These are phyloP conservation scores for Aschersonia sp. DNA, from an alignment of 2,329 filamentous ascomycete genomes.

Conservation along the genomic window DNA sequence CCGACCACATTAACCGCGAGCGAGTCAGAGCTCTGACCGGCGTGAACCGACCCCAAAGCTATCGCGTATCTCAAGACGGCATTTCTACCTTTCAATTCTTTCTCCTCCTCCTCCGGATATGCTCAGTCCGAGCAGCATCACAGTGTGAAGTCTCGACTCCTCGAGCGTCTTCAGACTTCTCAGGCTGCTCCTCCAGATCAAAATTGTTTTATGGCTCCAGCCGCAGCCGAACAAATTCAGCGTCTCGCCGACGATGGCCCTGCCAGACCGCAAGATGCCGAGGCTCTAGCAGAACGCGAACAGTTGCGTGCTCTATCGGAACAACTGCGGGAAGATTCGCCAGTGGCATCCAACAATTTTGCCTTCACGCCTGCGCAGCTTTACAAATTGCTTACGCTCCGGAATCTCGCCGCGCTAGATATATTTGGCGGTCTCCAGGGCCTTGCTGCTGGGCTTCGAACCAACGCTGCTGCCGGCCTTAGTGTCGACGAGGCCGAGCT, in stretches of 20 bases:
- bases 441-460: constrained; percentile 34
- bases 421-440: constrained; percentile 38
- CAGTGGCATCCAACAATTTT: constrained; percentile 26
- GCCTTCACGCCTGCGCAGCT: constrained; percentile 39
- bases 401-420: constrained; percentile 30
- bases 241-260: constrained; percentile 2
- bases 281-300: not conserved
- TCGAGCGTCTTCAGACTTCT: not conserved
- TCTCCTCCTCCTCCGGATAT: not conserved
- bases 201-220: constrained; percentile 6
- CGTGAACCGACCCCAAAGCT: not conserved
- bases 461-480: constrained; percentile 30
- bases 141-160: not conserved
- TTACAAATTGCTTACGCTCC: constrained; percentile 36
- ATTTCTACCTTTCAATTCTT: not conserved
- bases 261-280: constrained; percentile 4
- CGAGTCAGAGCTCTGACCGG: not conserved
- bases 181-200: not conserved
- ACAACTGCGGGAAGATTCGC: constrained; percentile 13
- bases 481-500: constrained; percentile 33
- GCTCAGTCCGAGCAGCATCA: not conserved
- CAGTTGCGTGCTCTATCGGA: not conserved
- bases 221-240: not conserved
- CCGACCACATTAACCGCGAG: not conserved
- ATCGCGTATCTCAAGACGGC: too few species aligned